Evolutionary conservation across 1,284 basidiomycete genomes (phyloP), one percentile per base, ranked within the genome.

Genomic region (Cryptococcus jaspeensis): DNA sequence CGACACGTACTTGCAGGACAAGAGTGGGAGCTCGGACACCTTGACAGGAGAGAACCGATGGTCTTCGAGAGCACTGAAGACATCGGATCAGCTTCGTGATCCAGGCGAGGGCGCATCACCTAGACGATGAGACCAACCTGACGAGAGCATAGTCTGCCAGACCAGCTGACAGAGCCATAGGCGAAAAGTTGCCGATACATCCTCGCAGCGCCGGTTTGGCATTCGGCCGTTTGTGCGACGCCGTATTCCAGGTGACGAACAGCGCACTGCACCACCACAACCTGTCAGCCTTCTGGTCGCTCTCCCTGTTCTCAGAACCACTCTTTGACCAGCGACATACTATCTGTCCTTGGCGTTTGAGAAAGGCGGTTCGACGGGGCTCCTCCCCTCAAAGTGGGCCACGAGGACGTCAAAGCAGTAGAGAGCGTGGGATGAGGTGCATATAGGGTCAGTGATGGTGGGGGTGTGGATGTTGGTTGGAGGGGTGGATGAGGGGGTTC

Each of bases 161-260:
- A 11, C 92, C 93, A 28, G 87, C 82, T 42, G 81, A 83, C 23
- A 98, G 81, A 7, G 85, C 80, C 72, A 88, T 82, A 2, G 91
- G 83, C 45, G 88, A 85, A 72, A 99, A 99, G 72, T 86, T 94
- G 67, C 95, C 95, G 65, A 99, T 98, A 78, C 95, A 99, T 23
- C 95, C 95, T 58, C 95, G 81, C 59, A 99, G 80, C 47, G 85
- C 81, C 39, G 85, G 81, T 23, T 84, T 77, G 58, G 58, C 58
- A 32, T 65, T 58, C 0, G 58, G 25, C n/a, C 66, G 60, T 25
- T 61, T 61, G 36, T 64, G 47, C 5, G 61, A 45, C 38, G 55
- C 60, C 18, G 67, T 89, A 79, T 92, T 94, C 94, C 95, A 99
- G 2, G 95, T 98, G 37, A 99, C 91, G 77, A 99, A 99, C 55